A percentile compares a stretch with the other conserved stretches of the same genome.
These are phyloP conservation scores for Globisporangium recalcitrans DNA, from an alignment of 352 stramenopile genomes.

Conservation along the genomic window DNA sequence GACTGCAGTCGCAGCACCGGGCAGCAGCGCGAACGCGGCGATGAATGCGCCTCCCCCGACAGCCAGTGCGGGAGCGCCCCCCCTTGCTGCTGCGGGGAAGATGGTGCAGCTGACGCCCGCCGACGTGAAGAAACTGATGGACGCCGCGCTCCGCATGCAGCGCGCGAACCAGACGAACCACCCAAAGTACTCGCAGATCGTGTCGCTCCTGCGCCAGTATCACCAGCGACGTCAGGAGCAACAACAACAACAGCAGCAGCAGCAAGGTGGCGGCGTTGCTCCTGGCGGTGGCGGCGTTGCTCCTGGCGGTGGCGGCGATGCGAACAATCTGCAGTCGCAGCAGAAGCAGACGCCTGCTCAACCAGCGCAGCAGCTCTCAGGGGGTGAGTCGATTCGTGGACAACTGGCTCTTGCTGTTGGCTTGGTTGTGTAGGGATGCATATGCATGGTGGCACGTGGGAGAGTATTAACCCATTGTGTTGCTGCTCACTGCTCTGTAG, in stretches of 20 bases:
- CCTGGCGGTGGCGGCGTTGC: background rate
- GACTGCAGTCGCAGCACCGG: no score
- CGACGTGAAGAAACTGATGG: conserved; percentile 83
- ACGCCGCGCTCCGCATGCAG: conserved; percentile 78
- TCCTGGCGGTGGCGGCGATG: background rate
- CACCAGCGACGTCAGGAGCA: conserved; percentile 35
- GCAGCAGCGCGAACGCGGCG: background rate
- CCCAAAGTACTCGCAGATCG: conserved; percentile 85
- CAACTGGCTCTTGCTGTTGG: background rate
- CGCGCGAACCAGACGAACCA: conserved; percentile 66
- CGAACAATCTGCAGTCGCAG: conserved; percentile 2
- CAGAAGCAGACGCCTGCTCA: background rate
- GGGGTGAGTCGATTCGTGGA: background rate
- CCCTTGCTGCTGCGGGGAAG: background rate
- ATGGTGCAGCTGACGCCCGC: conserved; percentile 41
- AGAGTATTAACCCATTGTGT: background rate
- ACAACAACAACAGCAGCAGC: conserved; percentile 16
- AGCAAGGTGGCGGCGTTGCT: conserved; percentile 16
- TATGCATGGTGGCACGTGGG: background rate
- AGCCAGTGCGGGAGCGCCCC: background rate
- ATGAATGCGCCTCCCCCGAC: background rate
- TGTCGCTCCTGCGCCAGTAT: conserved; percentile 69
- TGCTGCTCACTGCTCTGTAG: background rate
- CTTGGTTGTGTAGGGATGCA: background rate
- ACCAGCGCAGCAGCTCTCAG: background rate